phyloP scores from a whole-genome alignment of 257 asterid species.

The Penstemon davidsonii region DNA sequence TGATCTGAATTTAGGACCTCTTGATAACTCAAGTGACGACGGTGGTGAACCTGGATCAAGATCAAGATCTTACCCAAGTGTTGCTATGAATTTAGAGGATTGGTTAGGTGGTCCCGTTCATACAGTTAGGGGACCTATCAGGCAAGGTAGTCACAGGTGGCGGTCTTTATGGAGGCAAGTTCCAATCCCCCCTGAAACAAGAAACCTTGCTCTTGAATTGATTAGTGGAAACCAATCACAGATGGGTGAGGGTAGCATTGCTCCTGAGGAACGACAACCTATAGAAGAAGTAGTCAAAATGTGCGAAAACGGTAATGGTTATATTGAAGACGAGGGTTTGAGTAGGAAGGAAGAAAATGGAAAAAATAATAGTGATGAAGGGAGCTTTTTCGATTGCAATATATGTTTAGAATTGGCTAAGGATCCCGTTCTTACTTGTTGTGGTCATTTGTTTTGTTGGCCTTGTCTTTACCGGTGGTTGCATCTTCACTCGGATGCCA shows the following conservation, averaged over 20 bases:
- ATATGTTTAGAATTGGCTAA: slow-evolving; percentile 88
- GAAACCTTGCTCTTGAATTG: slow-evolving; percentile 64
- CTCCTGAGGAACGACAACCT: slow-evolving; percentile 47
- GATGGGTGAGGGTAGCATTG: slow-evolving; percentile 77
- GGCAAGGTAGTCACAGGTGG: slow-evolving; percentile 44
- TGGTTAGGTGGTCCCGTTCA: slow-evolving; percentile 53
- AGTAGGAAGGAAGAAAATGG: slow-evolving; percentile 67
- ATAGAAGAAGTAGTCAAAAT: no score
- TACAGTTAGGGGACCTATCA: slow-evolving; percentile 49
- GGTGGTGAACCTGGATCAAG: slow-evolving; percentile 31
- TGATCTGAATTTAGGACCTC: slow-evolving; percentile 93
- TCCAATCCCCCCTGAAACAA: slow-evolving; percentile 65
- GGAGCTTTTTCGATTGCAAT: slow-evolving; percentile 87
- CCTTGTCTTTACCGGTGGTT: slow-evolving; percentile 94
- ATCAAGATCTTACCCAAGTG: slow-evolving; percentile 40
- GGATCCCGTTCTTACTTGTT: slow-evolving; percentile 95
- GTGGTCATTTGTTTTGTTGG: slow-evolving; percentile 98
- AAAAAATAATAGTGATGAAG: slow-evolving; percentile 55
- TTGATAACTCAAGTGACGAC: slow-evolving; percentile 56
- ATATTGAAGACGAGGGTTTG: slow-evolving; percentile 33
- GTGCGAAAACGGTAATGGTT: no score
- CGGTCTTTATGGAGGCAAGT: slow-evolving; percentile 68
- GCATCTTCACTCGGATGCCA: slow-evolving; percentile 81
- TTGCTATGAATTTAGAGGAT: slow-evolving; percentile 76
- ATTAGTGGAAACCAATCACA: slow-evolving; percentile 53